phyloP scores from a whole-genome alignment of 371 early-diverging fungal species.

The Rhizopus microsporus region DNA sequence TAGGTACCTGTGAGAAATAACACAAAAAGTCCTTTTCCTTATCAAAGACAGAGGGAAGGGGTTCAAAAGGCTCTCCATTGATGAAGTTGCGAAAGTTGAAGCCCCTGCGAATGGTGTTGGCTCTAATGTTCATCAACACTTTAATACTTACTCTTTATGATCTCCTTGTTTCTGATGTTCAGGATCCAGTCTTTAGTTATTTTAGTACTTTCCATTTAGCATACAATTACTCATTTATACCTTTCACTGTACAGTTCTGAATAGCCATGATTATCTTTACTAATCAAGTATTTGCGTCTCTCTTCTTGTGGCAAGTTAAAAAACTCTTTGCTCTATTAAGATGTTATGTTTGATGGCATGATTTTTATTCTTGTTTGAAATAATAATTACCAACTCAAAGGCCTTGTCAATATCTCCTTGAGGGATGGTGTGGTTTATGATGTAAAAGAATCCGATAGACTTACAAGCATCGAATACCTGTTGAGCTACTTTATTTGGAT shows the following conservation, averaged over 20 bases:
- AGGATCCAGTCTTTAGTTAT: slow-evolving; percentile 48
- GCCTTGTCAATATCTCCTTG: slow-evolving; percentile 50
- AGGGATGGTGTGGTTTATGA: slow-evolving; percentile 59
- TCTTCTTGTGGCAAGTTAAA: slow-evolving; percentile 44
- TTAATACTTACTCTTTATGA: slow-evolving; percentile 59
- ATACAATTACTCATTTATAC: slow-evolving; percentile 2
- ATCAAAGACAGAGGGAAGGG: slow-evolving; percentile 41
- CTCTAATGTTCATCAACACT: slow-evolving; percentile 1
- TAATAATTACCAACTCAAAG: slow-evolving; percentile 45
- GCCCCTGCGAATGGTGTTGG: slow-evolving; percentile 34
- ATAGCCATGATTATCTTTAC: slow-evolving; percentile 46
- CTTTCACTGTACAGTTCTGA: slow-evolving; percentile 41
- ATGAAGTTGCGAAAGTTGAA: slow-evolving; percentile 59
- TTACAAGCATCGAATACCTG: slow-evolving; percentile 53
- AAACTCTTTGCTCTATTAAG: slow-evolving; percentile 43
- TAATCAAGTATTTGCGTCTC: slow-evolving; percentile 37
- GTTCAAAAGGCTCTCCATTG: slow-evolving; percentile 40
- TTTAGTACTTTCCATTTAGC: not conserved
- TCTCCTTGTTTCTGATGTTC: slow-evolving; percentile 59
- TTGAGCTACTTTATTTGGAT: slow-evolving; percentile 27
- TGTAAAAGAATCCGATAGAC: slow-evolving; percentile 66
- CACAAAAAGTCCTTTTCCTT: slow-evolving; percentile 28
- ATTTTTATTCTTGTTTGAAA: not conserved
- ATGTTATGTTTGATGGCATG: not conserved
- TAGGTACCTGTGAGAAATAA: slow-evolving; percentile 39